phyloP scores from a whole-genome alignment of 1,284 basidiomycete species.

The Ustilago loliicola region DNA sequence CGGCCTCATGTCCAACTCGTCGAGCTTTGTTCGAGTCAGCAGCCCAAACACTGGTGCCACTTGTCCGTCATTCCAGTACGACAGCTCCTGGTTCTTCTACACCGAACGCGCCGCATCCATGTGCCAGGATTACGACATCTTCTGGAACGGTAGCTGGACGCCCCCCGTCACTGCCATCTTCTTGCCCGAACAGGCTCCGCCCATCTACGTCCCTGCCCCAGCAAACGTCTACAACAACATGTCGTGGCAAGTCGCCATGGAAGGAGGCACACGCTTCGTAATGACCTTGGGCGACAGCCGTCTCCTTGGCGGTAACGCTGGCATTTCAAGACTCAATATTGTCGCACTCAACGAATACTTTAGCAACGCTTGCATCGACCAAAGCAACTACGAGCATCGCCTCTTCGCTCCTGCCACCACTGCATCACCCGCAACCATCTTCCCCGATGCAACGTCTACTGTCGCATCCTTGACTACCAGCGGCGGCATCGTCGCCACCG shows the following conservation, averaged over 20 bases:
- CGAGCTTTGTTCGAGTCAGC: slow-evolving; percentile 32
- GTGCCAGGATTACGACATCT: slow-evolving; percentile 40
- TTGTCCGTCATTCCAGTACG: slow-evolving; percentile 29
- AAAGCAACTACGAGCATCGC: slow-evolving; percentile 17
- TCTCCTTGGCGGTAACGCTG: slow-evolving; percentile 23
- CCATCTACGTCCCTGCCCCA: slow-evolving; percentile 40
- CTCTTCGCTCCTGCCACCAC: slow-evolving; percentile 40
- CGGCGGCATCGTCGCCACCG: slow-evolving; percentile 40
- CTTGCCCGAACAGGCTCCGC: slow-evolving; percentile 44
- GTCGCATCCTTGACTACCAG: slow-evolving; percentile 49
- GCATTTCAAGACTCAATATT: slow-evolving; percentile 50
- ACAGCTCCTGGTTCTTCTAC: slow-evolving; percentile 42
- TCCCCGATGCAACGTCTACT: slow-evolving; percentile 50
- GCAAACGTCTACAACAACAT: slow-evolving; percentile 10
- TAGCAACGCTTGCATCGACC: slow-evolving; percentile 30
- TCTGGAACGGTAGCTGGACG: slow-evolving; percentile 39
- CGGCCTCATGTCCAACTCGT: slow-evolving; percentile 58
- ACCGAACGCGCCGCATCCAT: slow-evolving; percentile 33
- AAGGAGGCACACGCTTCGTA: slow-evolving; percentile 48
- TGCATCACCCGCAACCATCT: slow-evolving; percentile 32
- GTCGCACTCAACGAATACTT: slow-evolving; percentile 49
- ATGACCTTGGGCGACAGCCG: slow-evolving; percentile 49
- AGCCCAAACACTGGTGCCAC: slow-evolving; percentile 17
- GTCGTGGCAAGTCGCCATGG: slow-evolving; percentile 40
- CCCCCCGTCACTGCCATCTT: slow-evolving; percentile 46